A percentile compares a stretch with the other conserved stretches of the same genome.
phyloP scores from a whole-genome alignment of 345 rosid genomes.

The Gossypium longicalyx region DNA sequence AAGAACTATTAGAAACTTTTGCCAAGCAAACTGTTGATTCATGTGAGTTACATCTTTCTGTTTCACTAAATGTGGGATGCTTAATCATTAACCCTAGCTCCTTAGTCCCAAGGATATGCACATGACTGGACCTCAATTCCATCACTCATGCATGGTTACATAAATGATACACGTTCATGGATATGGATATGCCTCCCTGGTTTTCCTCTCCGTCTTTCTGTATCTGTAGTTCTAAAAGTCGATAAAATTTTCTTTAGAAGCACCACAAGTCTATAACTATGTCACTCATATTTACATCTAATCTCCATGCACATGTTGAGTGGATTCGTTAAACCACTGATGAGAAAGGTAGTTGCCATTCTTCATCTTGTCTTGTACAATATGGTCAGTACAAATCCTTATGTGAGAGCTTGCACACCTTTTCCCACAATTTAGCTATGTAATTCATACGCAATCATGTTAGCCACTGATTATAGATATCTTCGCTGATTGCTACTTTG shows the following conservation, averaged over 20 bases:
- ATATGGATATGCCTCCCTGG: background rate
- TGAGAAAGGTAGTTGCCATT: background rate
- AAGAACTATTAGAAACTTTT: slow-evolving; percentile 69
- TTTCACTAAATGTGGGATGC: background rate
- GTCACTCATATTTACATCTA: background rate
- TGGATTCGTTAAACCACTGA: background rate
- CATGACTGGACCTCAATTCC: background rate
- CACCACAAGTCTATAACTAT: background rate
- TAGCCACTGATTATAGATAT: background rate
- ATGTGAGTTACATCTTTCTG: slow-evolving; percentile 45
- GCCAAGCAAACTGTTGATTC: slow-evolving; percentile 73
- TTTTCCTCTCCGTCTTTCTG: background rate
- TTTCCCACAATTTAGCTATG: background rate
- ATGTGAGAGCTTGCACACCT: background rate
- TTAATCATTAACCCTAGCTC: background rate
- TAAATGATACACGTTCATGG: background rate
- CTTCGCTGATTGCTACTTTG: background rate
- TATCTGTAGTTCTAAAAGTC: background rate
- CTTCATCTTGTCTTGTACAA: background rate
- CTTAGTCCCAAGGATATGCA: background rate
- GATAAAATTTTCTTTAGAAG: background rate
- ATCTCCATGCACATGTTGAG: background rate
- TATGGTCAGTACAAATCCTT: background rate
- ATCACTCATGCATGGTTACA: background rate
- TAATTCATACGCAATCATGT: background rate